These are phyloP conservation scores for Colletotrichum orbiculare DNA, from an alignment of 2,329 filamentous ascomycete genomes.

Conservation along the genomic window DNA sequence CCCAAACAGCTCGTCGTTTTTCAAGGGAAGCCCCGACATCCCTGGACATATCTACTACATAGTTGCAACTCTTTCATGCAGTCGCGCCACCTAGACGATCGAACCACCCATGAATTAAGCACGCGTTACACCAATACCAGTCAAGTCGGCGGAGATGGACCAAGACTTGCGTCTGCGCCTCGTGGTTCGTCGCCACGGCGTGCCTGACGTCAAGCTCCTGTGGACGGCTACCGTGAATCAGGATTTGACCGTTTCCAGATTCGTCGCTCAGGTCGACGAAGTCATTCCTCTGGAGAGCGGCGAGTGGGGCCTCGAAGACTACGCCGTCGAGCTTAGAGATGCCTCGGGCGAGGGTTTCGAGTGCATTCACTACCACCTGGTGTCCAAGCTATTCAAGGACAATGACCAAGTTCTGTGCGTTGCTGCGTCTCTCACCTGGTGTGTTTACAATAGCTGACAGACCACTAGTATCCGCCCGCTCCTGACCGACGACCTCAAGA, in stretches of 20 bases:
- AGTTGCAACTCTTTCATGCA: too few species aligned
- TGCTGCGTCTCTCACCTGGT: background rate
- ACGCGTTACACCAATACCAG: background rate
- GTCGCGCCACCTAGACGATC: background rate
- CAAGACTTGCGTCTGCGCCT: constrained; percentile 77
- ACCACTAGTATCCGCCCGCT: constrained; percentile 78
- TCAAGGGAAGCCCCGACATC: too few species aligned
- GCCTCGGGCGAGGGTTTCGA: constrained; percentile 75
- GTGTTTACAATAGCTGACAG: constrained; percentile 36
- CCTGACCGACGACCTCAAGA: constrained; percentile 77
- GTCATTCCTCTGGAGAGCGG: constrained; percentile 83
- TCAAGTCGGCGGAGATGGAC: constrained; percentile 37
- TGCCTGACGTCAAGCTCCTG: constrained; percentile 78
- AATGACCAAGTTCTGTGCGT: constrained; percentile 86
- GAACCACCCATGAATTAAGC: background rate
- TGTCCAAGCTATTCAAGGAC: constrained; percentile 77
- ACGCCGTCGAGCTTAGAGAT: constrained; percentile 79
- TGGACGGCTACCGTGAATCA: constrained; percentile 71
- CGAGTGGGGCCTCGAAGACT: constrained; percentile 91
- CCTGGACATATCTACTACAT: too few species aligned
- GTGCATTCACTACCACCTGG: constrained; percentile 84
- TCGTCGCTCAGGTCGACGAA: constrained; percentile 83
- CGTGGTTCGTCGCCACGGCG: constrained; percentile 75
- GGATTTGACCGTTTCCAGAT: constrained; percentile 77
- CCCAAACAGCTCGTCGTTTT: too few species aligned